These are phyloP conservation scores for Aspergillus funiculosus DNA, from an alignment of 495 filamentous ascomycete species.

Conservation along the genomic window DNA sequence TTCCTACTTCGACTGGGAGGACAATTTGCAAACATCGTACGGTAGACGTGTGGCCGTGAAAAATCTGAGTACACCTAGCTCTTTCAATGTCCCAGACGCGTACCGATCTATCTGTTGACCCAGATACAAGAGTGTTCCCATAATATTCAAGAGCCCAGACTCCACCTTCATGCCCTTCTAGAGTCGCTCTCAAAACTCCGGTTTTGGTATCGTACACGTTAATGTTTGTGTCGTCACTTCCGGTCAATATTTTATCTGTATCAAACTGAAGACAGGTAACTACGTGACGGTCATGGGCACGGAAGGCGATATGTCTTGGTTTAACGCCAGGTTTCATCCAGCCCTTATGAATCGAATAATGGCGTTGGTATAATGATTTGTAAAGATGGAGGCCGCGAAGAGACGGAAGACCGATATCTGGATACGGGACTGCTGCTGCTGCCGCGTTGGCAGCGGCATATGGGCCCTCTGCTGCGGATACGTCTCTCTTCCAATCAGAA, in stretches of 20 bases:
- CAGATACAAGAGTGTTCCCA: conserved; percentile 90
- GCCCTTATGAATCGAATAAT: conserved; percentile 78
- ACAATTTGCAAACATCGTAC: conserved; percentile 95
- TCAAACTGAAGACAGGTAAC: conserved; percentile 98
- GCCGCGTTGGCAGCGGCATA: conserved; percentile 81
- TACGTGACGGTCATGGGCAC: conserved; percentile 90
- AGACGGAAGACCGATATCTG: conserved; percentile 69
- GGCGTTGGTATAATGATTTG: conserved; percentile 92
- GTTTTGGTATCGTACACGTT: conserved; percentile 98
- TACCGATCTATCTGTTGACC: conserved; percentile 92
- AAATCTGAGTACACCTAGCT: conserved; percentile 86
- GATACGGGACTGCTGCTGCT: conserved; percentile 71
- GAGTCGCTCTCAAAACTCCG: conserved; percentile 70
- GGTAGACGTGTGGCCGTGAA: conserved; percentile 95
- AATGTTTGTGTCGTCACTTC: conserved; percentile 96
- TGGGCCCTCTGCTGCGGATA: conserved; percentile 63
- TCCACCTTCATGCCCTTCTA: conserved; percentile 92
- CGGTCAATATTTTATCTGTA: conserved; percentile 94
- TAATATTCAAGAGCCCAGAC: conserved; percentile 98
- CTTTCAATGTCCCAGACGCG: conserved; percentile 96
- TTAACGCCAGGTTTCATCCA: conserved; percentile 85
- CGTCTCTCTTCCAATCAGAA: conserved; percentile 39
- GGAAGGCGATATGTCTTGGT: conserved; percentile 92
- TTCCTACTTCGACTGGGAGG: conserved; percentile 74
- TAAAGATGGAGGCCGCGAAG: conserved; percentile 82